Conservation (phyloP, 129 eudicot genomes). For the Artemisia argyi region DNA sequence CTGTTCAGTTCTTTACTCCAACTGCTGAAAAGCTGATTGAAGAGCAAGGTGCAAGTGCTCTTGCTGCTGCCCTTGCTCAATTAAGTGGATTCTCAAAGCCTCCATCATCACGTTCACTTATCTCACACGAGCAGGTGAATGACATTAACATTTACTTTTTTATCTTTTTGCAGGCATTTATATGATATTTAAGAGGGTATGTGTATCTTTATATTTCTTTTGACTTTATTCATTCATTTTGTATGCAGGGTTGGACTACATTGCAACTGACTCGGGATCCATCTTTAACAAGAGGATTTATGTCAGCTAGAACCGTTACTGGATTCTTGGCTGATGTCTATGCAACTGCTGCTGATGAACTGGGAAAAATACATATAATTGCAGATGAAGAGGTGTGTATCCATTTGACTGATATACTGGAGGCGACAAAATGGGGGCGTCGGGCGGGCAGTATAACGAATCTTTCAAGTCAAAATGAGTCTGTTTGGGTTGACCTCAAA, state of each 20-base stretch:
- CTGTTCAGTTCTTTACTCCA: constrained; percentile 79
- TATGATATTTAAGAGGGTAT: not conserved
- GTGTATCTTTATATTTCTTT: not conserved
- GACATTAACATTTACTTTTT: not conserved
- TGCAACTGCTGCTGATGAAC: constrained; percentile 85
- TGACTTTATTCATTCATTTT: not conserved
- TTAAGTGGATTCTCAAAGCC: constrained; percentile 91
- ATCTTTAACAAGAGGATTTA: constrained; percentile 58
- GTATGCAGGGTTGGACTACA: constrained; percentile 75
- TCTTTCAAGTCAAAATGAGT: too few relatives aligned
- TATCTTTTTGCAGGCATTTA: not conserved
- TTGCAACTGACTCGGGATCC: constrained; percentile 80
- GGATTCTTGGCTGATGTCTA: constrained; percentile 90
- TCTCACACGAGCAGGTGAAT: constrained; percentile 85
- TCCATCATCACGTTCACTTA: constrained; percentile 92
- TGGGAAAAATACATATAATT: constrained; percentile 86
- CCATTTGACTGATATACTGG: not conserved
- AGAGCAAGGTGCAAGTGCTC: constrained; percentile 76
- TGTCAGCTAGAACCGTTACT: constrained; percentile 87
- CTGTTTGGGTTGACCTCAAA: too few relatives aligned
- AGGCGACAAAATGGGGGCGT: not conserved
- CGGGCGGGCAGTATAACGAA: too few relatives aligned
- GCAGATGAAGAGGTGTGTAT: constrained; percentile 65
- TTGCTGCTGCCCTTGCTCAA: constrained; percentile 97
- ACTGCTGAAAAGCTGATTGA: constrained; percentile 81